Evolutionary conservation across 352 stramenopile genomes (phyloP).

Genomic region (Phytopythium litorale): DNA sequence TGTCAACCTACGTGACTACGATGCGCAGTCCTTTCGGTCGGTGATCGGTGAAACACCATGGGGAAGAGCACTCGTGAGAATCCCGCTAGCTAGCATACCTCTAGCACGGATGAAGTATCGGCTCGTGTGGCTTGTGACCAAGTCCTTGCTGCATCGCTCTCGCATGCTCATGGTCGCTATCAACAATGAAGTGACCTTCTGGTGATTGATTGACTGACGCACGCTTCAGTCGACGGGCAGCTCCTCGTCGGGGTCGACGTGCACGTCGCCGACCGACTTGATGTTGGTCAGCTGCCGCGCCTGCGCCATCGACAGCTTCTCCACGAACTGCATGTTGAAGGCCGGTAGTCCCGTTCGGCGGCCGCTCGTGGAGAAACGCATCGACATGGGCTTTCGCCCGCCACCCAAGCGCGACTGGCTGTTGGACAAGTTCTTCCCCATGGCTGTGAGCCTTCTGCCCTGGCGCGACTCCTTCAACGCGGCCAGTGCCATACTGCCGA

Average conservation of each 20-base stretch:
- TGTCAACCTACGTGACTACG: too few relatives aligned
- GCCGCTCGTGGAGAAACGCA: conserved; percentile 15
- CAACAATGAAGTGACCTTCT: too few relatives aligned
- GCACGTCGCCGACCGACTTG: conserved; percentile 25
- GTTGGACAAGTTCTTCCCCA: neutral
- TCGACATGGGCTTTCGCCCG: conserved; percentile 3
- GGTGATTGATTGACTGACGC: neutral
- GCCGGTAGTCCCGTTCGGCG: conserved; percentile 16
- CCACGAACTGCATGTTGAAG: conserved; percentile 30
- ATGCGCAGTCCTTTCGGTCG: too few relatives aligned
- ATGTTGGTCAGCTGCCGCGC: conserved; percentile 25
- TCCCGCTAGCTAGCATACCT: too few relatives aligned
- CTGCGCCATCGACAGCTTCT: conserved; percentile 31
- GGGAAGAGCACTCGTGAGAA: too few relatives aligned
- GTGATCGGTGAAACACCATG: too few relatives aligned
- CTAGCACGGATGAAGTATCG: too few relatives aligned
- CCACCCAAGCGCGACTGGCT: neutral
- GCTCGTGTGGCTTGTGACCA: too few relatives aligned
- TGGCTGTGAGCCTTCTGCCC: conserved; percentile 11
- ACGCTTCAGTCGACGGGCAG: conserved; percentile 15
- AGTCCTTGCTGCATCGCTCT: too few relatives aligned
- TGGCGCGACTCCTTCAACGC: conserved; percentile 18
- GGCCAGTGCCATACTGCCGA: conserved; percentile 12
- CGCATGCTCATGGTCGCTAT: too few relatives aligned
- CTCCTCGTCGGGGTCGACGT: conserved; percentile 20